Evolutionary conservation across 1,139 yeast genomes (phyloP), one percentile per base, ranked within the genome.

Genomic region (Geotrichum europaeum): DNA sequence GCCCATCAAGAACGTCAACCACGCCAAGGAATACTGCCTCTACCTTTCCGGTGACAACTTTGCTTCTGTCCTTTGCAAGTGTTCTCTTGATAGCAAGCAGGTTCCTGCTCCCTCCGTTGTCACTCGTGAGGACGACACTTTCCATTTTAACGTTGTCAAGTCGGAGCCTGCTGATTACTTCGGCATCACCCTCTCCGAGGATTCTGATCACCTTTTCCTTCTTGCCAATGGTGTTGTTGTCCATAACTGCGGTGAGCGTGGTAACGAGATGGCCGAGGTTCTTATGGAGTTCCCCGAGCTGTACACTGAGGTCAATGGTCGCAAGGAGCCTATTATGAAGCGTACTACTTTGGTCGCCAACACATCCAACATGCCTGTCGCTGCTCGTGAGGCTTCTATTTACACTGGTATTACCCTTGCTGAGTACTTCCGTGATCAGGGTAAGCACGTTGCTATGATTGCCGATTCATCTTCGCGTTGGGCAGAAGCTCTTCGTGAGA

Each of bases 401-500:
- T 94, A 94, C 79, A 94, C 99, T 43, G 99, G 99, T 83, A 94
- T 94, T 72, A 94, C 99, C 6, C 81, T 94, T 69, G 97, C 99
- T 59, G 99, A 94, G 79, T 94, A 94, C 78, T 94, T 94, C 85
- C 90, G 99, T 83, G 99, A 94, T 81, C 99, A 94, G 81, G 99
- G 99, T 80, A 94, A 94, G 82, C 82, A 95, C 74, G 98, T 94
- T 66, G 86, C 98, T 53, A 94, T 94, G 98, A 94, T 94, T 87
- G 99, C 99, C 64, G 99, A 94, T 77, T 94, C 99, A 7, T 92
- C 98, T 47, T 92, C 98, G 53, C 94, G 99, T 83, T 94, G 99
- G 99, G 99, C 99, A 56, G 99, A 94, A 80, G 99, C 99, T 64
- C 84, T 94, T 75, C 91, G 99, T 86, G 99, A 94, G 83, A 87